Evolutionary conservation across 1,284 basidiomycete genomes (phyloP).

Genomic region (Tilletia horrida): DNA sequence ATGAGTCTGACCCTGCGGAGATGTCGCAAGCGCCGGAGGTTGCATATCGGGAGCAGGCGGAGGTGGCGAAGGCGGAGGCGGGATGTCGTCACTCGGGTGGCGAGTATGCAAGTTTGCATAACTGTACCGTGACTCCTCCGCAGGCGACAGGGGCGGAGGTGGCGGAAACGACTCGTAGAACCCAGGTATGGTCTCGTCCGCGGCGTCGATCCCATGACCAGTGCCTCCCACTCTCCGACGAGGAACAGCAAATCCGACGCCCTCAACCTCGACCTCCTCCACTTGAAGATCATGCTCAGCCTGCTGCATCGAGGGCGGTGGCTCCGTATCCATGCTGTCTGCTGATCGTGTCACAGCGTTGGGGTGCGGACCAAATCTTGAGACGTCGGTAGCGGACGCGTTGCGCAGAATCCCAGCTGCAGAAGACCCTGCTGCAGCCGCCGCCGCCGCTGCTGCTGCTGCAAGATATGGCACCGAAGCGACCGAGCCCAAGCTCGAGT

Average conservation of each 20-base stretch:
- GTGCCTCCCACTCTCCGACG: not conserved
- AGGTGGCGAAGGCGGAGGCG: not conserved
- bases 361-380: not conserved
- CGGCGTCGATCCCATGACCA: not conserved
- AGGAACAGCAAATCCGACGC: slow-evolving; percentile 43
- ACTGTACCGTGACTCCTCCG: not conserved
- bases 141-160: not conserved
- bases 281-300: slow-evolving; percentile 42
- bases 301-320: slow-evolving; percentile 40
- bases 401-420: not conserved
- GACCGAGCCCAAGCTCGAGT: not conserved
- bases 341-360: slow-evolving; percentile 1
- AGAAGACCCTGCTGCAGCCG: not conserved
- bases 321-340: slow-evolving; percentile 22
- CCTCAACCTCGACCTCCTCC: slow-evolving; percentile 44
- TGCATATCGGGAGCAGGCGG: not conserved
- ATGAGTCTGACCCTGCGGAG: not conserved
- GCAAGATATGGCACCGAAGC: not conserved
- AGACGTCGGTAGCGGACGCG: not conserved
- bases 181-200: not conserved
- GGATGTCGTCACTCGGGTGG: not conserved
- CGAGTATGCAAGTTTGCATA: not conserved
- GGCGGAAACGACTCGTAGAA: slow-evolving; percentile 11
- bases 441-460: not conserved
- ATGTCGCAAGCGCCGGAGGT: not conserved